A percentile compares a stretch with the other conserved stretches of the same genome.
These are phyloP conservation scores for Populus deltoides DNA, from an alignment of 345 rosid species.

Conservation along the genomic window DNA sequence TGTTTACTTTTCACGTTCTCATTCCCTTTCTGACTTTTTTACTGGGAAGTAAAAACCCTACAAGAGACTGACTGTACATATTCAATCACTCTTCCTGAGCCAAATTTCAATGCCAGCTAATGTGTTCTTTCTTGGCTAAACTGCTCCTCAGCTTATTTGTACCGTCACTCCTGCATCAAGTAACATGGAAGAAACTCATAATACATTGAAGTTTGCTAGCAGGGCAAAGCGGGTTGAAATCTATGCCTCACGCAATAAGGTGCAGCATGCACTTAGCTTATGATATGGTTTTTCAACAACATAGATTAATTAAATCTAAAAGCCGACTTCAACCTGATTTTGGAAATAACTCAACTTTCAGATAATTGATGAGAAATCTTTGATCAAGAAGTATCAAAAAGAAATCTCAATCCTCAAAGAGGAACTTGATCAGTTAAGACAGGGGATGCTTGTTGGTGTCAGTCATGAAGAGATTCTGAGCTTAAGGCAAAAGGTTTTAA, in stretches of 20 bases:
- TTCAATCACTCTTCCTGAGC: not conserved
- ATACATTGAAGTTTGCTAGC: constrained; percentile 97
- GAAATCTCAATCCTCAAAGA: constrained; percentile 85
- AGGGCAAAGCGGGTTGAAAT: constrained; percentile 97
- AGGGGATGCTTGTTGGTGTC: constrained; percentile 83
- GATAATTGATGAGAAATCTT: constrained; percentile 97
- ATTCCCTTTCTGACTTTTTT: not conserved
- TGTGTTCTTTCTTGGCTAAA: constrained; percentile 7
- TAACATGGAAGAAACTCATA: constrained; percentile 96
- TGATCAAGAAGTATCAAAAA: constrained; percentile 94
- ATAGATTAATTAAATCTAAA: not conserved
- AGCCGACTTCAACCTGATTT: constrained; percentile 20
- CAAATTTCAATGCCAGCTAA: not conserved
- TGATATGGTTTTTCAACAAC: constrained; percentile 2
- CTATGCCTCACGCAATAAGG: constrained; percentile 96
- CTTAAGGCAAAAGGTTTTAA: constrained; percentile 80
- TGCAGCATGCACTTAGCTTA: constrained; percentile 22
- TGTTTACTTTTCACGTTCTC: not conserved
- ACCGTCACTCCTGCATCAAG: constrained; percentile 99
- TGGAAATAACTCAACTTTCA: constrained; percentile 33
- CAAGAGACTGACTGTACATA: not conserved
- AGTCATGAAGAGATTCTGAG: constrained; percentile 88
- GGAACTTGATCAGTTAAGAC: constrained; percentile 87
- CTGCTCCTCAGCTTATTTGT: constrained; percentile 77
- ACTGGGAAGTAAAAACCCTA: not conserved